phyloP scores from a whole-genome alignment of 257 asterid species.

The Prunella vulgaris region DNA sequence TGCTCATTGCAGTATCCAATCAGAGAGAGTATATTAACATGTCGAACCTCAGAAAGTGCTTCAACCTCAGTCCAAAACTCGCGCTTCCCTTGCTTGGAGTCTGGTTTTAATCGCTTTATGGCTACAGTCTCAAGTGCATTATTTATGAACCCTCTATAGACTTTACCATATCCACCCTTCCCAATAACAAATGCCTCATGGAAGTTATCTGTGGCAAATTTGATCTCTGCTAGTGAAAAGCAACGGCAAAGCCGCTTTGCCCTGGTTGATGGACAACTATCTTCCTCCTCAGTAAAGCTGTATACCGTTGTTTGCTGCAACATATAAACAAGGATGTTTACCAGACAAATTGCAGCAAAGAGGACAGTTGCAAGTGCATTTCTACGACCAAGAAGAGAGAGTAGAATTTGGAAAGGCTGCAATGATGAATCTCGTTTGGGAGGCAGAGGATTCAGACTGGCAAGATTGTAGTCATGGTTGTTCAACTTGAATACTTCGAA shows the following conservation, averaged over 20 bases:
- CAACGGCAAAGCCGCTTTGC: constrained; percentile 33
- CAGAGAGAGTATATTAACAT: constrained; percentile 56
- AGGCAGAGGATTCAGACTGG: constrained; percentile 33
- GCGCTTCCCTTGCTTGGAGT: constrained; percentile 53
- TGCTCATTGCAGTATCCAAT: constrained; percentile 61
- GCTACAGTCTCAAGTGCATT: constrained; percentile 39
- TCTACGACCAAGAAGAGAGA: constrained; percentile 26
- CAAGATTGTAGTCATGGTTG: constrained; percentile 62
- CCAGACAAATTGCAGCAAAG: constrained; percentile 30
- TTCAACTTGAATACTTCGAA: constrained; percentile 62
- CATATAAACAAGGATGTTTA: constrained; percentile 32
- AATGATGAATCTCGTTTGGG: constrained; percentile 15
- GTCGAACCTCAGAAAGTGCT: constrained; percentile 50
- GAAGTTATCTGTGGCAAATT: constrained; percentile 39
- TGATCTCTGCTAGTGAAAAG: constrained; percentile 50
- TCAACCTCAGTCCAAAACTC: constrained; percentile 61
- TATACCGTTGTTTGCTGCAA: constrained; percentile 29
- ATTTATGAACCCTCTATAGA: constrained; percentile 38
- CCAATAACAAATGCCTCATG: constrained; percentile 39
- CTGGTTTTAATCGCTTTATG: constrained; percentile 44
- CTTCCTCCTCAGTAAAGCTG: constrained; percentile 25
- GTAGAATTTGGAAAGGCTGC: not conserved
- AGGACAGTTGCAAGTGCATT: constrained; percentile 35
- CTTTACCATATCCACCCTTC: constrained; percentile 57
- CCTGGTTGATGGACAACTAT: constrained; percentile 21